A percentile compares a stretch with the other conserved stretches of the same genome.
Conservation (phyloP, 75 land plant species). For the Gnetum montanum region DNA sequence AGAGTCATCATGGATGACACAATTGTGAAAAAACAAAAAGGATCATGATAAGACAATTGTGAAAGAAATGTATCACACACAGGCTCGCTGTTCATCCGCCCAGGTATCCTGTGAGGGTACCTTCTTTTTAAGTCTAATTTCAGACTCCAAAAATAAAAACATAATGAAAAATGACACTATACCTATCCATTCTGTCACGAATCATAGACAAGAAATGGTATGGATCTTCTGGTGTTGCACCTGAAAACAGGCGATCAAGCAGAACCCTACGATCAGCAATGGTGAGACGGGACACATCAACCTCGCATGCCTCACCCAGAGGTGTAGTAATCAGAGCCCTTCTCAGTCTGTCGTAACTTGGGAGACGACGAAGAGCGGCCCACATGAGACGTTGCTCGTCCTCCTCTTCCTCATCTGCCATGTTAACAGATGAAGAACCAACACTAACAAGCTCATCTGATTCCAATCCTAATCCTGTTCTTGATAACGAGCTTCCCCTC, state of each 20-base stretch:
- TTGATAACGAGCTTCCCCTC: no score
- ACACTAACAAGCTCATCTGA: no score
- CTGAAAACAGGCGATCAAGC: conserved; percentile 31
- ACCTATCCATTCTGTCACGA: conserved; percentile 51
- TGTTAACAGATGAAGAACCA: no score
- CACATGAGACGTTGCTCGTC: conserved; percentile 57
- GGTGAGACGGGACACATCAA: conserved; percentile 26
- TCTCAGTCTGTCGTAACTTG: conserved; percentile 47
- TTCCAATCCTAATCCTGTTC: no score
- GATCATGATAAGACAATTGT: no score
- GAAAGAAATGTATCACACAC: no score
- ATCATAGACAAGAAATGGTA: conserved; percentile 40
- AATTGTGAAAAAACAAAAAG: no score
- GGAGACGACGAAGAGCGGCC: conserved; percentile 75
- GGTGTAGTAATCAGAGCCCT: conserved; percentile 27
- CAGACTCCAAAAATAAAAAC: no score
- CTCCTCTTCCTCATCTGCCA: conserved; percentile 29
- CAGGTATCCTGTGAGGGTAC: background rate
- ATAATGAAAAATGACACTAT: no score
- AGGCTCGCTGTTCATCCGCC: no score
- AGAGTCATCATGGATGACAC: no score
- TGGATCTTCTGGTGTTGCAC: conserved; percentile 20
- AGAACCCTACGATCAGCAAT: conserved; percentile 24
- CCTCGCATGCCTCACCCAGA: conserved; percentile 27
- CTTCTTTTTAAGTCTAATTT: background rate